Evolutionary conservation across 257 asterid genomes (phyloP).

Genomic region (Dorcoceras hygrometricum): DNA sequence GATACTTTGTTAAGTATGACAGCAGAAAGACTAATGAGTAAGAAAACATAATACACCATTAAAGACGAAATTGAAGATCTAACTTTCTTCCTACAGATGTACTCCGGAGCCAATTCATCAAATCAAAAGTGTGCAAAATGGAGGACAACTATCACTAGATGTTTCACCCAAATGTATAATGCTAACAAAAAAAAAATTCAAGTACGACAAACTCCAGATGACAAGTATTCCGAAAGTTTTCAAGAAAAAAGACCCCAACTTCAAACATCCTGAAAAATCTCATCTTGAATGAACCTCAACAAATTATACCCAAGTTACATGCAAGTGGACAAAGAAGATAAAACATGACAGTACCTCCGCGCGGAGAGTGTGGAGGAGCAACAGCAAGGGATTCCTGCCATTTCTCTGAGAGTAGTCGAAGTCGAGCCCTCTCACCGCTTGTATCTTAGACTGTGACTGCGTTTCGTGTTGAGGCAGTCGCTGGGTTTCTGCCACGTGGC

Average conservation of each 20-base stretch:
- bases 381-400: background rate
- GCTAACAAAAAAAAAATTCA: too few relatives aligned
- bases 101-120: background rate
- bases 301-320: background rate
- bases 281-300: background rate
- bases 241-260: background rate
- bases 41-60: background rate
- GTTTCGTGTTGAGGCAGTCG: too few relatives aligned
- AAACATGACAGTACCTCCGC: background rate
- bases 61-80: background rate
- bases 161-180: too few relatives aligned
- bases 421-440: background rate
- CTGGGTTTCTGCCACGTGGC: background rate
- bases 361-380: background rate
- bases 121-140: background rate
- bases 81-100: too few relatives aligned
- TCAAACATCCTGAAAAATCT: background rate
- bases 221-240: background rate
- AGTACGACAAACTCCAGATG: background rate
- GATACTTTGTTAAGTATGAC: background rate
- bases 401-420: background rate
- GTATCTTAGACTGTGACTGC: background rate
- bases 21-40: background rate
- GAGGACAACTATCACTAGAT: background rate
- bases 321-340: background rate